Evolutionary conservation across 345 rosid genomes (phyloP), one percentile per base, ranked within the genome.

Genomic region (Diplotaxis tenuifolia): DNA sequence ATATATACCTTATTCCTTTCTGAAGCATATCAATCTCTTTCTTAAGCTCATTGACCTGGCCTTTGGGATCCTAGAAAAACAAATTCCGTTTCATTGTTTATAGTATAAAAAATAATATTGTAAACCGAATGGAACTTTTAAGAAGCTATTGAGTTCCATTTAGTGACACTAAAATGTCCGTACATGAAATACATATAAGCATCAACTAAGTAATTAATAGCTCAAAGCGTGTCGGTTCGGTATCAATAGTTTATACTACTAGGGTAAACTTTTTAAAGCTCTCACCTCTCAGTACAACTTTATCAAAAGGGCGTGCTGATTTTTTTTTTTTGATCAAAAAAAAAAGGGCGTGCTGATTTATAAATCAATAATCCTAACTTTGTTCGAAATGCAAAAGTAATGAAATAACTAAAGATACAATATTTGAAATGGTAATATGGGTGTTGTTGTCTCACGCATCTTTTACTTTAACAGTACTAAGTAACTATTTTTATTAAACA

Each of bases 21-120:
- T 87, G 95, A 45, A 92, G 88, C 20, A 77, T 78, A 49, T 88
- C 88, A 62, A 90, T 85, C 84, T 92, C 95, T 73, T 86, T 86
- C 75, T 86, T 92, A 80, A 92, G 73, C 85, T 82, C 76, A 57
- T 63, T 69, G 78, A 83, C 79, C 83, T 92, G 96, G 67, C 82
- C 83, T 57, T 82, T 85, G 2, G 84, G 80, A 32, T 89, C 87
- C 97, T 91, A 42, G 38, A 71, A 8, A 34, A 32, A 50, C 14
- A 58, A 49, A 5, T 29, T 57, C 28, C 22, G 20, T 28, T 53
- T 69, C 34, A 63, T 4, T 21, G 11, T 62, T 69, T 56, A 49
- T 54, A 12, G 2, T 15, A 55, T 16, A 54, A 18, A 22, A 62
- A 47, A 7, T 40, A 42, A 28, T 54, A 21, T 4, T 53, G 50